These are phyloP conservation scores for Annona squamosa DNA, from an alignment of 164 flowering plant genomes.

Conservation along the genomic window DNA sequence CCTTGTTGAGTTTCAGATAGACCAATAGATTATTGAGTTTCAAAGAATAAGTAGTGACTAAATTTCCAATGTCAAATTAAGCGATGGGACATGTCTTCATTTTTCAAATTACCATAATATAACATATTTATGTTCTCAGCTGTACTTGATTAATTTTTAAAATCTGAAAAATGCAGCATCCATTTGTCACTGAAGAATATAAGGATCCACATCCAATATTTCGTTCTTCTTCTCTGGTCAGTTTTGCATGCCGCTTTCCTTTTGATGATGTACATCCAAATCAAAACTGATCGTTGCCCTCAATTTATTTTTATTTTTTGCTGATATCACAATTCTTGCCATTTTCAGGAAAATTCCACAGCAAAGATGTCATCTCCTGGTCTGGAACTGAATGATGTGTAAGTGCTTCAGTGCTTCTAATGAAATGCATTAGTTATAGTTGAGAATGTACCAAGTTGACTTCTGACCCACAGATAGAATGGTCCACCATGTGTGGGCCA, in stretches of 20 bases:
- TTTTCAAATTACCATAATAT: background rate
- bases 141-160: background rate
- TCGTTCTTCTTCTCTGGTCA: conserved; percentile 33
- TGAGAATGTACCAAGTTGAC: background rate
- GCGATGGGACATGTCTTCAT: background rate
- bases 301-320: conserved; percentile 3
- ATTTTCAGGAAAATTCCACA: conserved; percentile 40
- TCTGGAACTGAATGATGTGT: conserved; percentile 35
- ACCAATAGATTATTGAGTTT: background rate
- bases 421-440: background rate
- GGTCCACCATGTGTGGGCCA: too few relatives aligned
- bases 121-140: background rate
- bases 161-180: conserved; percentile 40
- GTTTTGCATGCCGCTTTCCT: conserved; percentile 10
- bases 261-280: background rate
- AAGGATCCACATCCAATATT: conserved; percentile 24
- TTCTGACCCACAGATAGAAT: too few relatives aligned
- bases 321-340: conserved; percentile 9
- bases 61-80: background rate
- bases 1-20: background rate
- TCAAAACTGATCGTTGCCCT: background rate
- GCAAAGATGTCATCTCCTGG: conserved; percentile 26
- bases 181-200: conserved; percentile 47
- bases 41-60: background rate
- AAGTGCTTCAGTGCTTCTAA: conserved; percentile 20